phyloP scores from a whole-genome alignment of 257 asterid species.

The Solanum paucissectum region DNA sequence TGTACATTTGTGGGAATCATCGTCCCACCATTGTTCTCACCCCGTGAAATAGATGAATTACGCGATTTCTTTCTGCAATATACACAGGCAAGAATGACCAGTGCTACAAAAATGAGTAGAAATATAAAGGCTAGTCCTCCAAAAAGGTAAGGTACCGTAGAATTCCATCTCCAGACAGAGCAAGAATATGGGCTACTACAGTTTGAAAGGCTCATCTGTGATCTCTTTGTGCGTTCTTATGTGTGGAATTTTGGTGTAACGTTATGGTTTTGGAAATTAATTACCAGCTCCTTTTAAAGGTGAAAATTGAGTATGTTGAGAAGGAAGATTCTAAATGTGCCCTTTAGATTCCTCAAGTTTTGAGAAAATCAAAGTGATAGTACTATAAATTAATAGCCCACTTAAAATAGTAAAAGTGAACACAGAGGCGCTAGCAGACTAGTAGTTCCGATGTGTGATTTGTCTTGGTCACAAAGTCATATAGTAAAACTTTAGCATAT shows the following conservation, averaged over 20 bases:
- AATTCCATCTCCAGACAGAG: constrained; percentile 10
- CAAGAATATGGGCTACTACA: background rate
- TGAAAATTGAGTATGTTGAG: background rate
- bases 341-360: background rate
- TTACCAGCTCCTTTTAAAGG: background rate
- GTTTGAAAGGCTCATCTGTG: background rate
- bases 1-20: background rate
- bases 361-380: background rate
- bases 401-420: background rate
- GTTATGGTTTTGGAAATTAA: background rate
- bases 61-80: background rate
- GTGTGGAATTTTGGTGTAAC: background rate
- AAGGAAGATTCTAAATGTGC: background rate
- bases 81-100: constrained; percentile 7
- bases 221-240: background rate
- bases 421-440: background rate
- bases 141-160: constrained; percentile 16
- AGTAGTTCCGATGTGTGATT: background rate
- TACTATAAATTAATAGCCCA: background rate
- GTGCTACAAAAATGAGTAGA: constrained; percentile 1
- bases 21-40: background rate
- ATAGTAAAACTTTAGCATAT: background rate
- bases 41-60: background rate
- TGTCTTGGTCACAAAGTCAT: background rate
- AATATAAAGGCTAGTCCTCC: constrained; percentile 8